These are phyloP conservation scores for Zea mays DNA, from an alignment of 176 grass and related monocot genomes.

Conservation along the genomic window Zm-B73-REFERENCE-NAM-5.0 NC_050105.1:66716501-66717000, in stretches of 20 bases:
- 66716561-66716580: slow-evolving; percentile 89
- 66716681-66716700: slow-evolving; percentile 27
- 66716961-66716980: slow-evolving; percentile 92
- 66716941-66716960: slow-evolving; percentile 97
- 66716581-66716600: slow-evolving; percentile 75
- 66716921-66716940: slow-evolving; percentile 52
- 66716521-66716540: slow-evolving; percentile 43
- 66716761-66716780: slow-evolving; percentile 98
- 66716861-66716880: slow-evolving; percentile 13
- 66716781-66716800: slow-evolving; percentile 74
- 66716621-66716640: slow-evolving; percentile 80
- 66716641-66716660: slow-evolving; percentile 65
- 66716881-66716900: slow-evolving; percentile 17
- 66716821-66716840: slow-evolving; percentile 79
- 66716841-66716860: slow-evolving; percentile 53
- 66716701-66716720: not conserved
- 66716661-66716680: slow-evolving; percentile 53
- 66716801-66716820: slow-evolving; percentile 89
- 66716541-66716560: slow-evolving; percentile 70
- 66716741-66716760: slow-evolving; percentile 48
- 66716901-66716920: not conserved
- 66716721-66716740: not conserved
- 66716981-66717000: slow-evolving; percentile 99
- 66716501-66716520: slow-evolving; percentile 17
- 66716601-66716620: slow-evolving; percentile 56